Base-by-base conservation (phyloP, 2,329 filamentous ascomycete species). In the Alternaria consortialis region DNA sequence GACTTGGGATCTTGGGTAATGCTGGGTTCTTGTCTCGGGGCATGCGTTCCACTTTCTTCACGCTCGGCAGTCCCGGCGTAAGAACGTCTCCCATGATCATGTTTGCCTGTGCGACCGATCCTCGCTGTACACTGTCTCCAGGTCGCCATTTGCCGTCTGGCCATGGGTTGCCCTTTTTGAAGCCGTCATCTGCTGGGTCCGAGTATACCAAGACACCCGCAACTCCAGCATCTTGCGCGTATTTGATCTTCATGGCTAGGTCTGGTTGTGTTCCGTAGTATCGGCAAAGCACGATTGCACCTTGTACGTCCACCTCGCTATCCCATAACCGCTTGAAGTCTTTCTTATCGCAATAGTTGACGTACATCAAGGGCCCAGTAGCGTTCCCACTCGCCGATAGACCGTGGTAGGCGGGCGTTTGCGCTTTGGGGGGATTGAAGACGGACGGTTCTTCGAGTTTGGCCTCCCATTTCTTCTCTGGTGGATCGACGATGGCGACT, bases 61-160 rank as follows among this genome's bases (percentile, higher is more conserved):
- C 88, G 77, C 90, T 93, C 60, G 92, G 89, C 84, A 89, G 94
- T 5, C 94, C 94, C 3, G 95, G 95, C 0, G 93, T 97, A 44
- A 98, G 84, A n/a, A 94, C 90, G 78, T 99, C 95, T 37, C 95
- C 95, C 0, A 96, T 80, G 15, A 97, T 87, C 88, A 90, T 93
- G 73, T 88, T 94, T 81, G 87, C 91, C 69, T 97, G 80, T 63
- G 90, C 90, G 27, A 97, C 95, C 5, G 88, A 86, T 4, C 91
- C 94, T 73, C 94, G 86, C 76, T 95, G 92, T 3, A 97, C 91
- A 46, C 89, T 91, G 72, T 95, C 92, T 1, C 86, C 85, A 0
- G 94, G 92, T 87, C 94, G 90, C 78, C 85, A 96, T 25, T 88
- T 87, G 36, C 93, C 94, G 25, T 91, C 83, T 0, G 94, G 94